These are phyloP conservation scores for Suillus fuscotomentosus DNA, from an alignment of 768 basidiomycete species.

Conservation along the genomic window DNA sequence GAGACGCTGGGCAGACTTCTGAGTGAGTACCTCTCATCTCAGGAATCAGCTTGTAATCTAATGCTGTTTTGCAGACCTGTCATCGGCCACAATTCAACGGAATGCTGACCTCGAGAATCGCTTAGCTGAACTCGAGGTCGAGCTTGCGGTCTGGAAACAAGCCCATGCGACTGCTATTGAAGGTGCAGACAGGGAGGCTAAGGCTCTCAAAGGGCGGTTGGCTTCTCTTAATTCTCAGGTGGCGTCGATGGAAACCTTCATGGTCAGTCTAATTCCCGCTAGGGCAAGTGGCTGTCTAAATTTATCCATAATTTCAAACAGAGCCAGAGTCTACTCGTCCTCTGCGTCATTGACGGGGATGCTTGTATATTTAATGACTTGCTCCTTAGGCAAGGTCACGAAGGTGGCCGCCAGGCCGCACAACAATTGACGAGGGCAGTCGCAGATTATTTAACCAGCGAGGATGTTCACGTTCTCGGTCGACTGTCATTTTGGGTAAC, in stretches of 20 bases:
- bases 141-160: constrained; percentile 69
- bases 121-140: constrained; percentile 65
- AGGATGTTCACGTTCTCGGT: constrained; percentile 59
- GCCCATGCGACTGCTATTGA: constrained; percentile 65
- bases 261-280: constrained; percentile 23
- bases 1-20: constrained; percentile 61
- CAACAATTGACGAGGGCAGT: constrained; percentile 67
- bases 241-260: constrained; percentile 54
- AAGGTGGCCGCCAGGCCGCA: constrained; percentile 60
- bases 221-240: constrained; percentile 64
- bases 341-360: constrained; percentile 76
- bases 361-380: constrained; percentile 62
- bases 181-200: constrained; percentile 58
- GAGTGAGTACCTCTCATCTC: constrained; percentile 38
- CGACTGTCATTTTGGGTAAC: constrained; percentile 76
- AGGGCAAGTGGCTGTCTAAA: neutral
- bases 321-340: constrained; percentile 66
- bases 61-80: constrained; percentile 48
- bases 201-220: constrained; percentile 67
- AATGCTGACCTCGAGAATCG: constrained; percentile 64
- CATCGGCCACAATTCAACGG: constrained; percentile 58
- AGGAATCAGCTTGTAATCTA: constrained; percentile 9
- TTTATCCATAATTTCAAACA: constrained; percentile 24
- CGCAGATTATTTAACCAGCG: constrained; percentile 62
- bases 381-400: constrained; percentile 59